Conservation (phyloP, 148 eudicot genomes). For the Camellia sinensis region DNA sequence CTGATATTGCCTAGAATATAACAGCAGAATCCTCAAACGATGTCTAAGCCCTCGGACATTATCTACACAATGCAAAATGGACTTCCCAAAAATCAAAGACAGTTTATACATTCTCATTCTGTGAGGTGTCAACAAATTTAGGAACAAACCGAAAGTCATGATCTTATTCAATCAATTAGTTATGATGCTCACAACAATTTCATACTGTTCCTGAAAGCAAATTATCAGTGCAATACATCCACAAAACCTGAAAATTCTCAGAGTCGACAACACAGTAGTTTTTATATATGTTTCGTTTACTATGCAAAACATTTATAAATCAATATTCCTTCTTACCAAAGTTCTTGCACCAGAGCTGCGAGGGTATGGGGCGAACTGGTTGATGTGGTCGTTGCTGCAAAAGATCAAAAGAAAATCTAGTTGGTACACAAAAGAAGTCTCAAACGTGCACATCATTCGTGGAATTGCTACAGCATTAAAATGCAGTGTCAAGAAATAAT, state of each 20-base stretch:
- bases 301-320: neutral
- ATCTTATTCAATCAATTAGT: slow-evolving; percentile 11
- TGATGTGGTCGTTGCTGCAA: slow-evolving; percentile 92
- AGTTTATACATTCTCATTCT: neutral
- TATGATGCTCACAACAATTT: neutral
- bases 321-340: slow-evolving; percentile 85
- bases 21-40: too few relatives aligned
- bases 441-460: neutral
- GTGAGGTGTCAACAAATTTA: neutral
- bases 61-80: too few relatives aligned
- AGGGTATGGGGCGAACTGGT: slow-evolving; percentile 92
- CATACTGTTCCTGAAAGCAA: neutral
- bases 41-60: too few relatives aligned
- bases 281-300: neutral
- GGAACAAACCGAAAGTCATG: neutral
- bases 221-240: slow-evolving; percentile 4
- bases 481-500: neutral
- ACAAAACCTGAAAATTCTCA: neutral
- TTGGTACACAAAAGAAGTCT: neutral
- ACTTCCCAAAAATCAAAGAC: neutral
- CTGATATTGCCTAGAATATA: too few relatives aligned
- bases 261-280: slow-evolving; percentile 6
- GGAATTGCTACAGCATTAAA: neutral
- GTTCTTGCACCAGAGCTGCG: slow-evolving; percentile 99
- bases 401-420: slow-evolving; percentile 11